phyloP scores from a whole-genome alignment of 1,284 basidiomycete genomes.

The Pascua sp. region DNA sequence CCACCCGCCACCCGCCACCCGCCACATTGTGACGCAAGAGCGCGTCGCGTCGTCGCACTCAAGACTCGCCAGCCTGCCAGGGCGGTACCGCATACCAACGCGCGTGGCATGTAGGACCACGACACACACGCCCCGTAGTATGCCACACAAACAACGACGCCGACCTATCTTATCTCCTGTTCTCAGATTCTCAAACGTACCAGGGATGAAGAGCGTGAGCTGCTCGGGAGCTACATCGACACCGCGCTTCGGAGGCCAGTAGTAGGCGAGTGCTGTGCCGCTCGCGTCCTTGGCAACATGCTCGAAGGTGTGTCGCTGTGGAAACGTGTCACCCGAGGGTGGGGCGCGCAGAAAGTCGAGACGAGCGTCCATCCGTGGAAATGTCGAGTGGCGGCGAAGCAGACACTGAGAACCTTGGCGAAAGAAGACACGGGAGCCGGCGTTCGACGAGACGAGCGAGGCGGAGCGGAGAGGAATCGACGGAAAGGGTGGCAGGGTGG shows the following conservation, averaged over 20 bases:
- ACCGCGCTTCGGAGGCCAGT: constrained; percentile 32
- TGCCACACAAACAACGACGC: background rate
- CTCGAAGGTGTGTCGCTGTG: constrained; percentile 1
- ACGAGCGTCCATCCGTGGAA: constrained; percentile 19
- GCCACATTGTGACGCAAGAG: too few relatives aligned
- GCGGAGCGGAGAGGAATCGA: too few relatives aligned
- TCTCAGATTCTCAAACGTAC: constrained; percentile 14
- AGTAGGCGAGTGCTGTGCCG: constrained; percentile 24
- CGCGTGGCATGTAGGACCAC: background rate
- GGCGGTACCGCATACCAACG: too few relatives aligned
- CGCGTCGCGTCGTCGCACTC: too few relatives aligned
- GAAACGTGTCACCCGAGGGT: background rate
- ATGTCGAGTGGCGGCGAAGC: background rate
- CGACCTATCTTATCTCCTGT: too few relatives aligned
- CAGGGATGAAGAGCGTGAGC: constrained; percentile 37
- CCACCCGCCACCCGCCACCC: too few relatives aligned
- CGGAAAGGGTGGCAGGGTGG: too few relatives aligned
- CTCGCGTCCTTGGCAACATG: constrained; percentile 3
- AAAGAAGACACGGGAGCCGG: background rate
- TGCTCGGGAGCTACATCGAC: constrained; percentile 21
- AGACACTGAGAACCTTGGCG: background rate
- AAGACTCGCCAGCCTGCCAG: too few relatives aligned
- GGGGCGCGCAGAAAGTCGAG: constrained; percentile 15
- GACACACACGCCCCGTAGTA: background rate
- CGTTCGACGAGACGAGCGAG: too few relatives aligned